These are phyloP conservation scores for Alternaria arbusti DNA, from an alignment of 2,329 filamentous ascomycete genomes.

Conservation along the genomic window DNA sequence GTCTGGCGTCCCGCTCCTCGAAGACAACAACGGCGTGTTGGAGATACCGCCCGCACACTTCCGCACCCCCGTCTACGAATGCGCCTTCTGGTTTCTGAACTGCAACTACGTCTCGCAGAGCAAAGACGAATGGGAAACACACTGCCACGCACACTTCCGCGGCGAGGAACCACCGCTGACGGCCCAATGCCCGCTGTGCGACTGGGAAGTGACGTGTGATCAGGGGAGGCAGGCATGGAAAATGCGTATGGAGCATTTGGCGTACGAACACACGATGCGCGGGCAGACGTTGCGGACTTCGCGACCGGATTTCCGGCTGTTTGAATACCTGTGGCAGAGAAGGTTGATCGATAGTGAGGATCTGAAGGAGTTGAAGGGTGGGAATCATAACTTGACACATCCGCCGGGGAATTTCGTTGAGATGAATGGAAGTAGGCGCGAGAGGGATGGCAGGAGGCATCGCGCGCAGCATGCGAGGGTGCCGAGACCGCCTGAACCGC, in stretches of 20 bases:
- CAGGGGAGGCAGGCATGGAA: conserved; percentile 31
- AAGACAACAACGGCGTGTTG: conserved; percentile 39
- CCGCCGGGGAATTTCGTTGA: conserved; percentile 28
- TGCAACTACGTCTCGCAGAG: conserved; percentile 31
- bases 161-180: conserved; percentile 38
- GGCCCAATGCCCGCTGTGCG: conserved; percentile 43
- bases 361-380: conserved; percentile 41
- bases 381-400: conserved; percentile 33
- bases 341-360: conserved; percentile 41
- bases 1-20: conserved; percentile 30
- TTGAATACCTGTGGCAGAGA: conserved; percentile 38
- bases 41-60: conserved; percentile 16
- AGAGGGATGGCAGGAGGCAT: conserved; percentile 13
- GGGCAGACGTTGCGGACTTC: conserved; percentile 33
- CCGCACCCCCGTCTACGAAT: conserved; percentile 32
- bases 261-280: conserved; percentile 25
- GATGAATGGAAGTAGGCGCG: conserved; percentile 15
- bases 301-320: conserved; percentile 39
- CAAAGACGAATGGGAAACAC: conserved; percentile 36
- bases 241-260: conserved; percentile 37
- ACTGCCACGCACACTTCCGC: conserved; percentile 44
- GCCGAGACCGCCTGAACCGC: conserved; percentile 2
- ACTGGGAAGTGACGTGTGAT: conserved; percentile 23
- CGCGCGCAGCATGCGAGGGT: conserved; percentile 21
- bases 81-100: conserved; percentile 43